Base-by-base conservation (phyloP, 2,329 filamentous ascomycete genomes). In the Xenosphaeropsis pyriputrescens region DNA sequence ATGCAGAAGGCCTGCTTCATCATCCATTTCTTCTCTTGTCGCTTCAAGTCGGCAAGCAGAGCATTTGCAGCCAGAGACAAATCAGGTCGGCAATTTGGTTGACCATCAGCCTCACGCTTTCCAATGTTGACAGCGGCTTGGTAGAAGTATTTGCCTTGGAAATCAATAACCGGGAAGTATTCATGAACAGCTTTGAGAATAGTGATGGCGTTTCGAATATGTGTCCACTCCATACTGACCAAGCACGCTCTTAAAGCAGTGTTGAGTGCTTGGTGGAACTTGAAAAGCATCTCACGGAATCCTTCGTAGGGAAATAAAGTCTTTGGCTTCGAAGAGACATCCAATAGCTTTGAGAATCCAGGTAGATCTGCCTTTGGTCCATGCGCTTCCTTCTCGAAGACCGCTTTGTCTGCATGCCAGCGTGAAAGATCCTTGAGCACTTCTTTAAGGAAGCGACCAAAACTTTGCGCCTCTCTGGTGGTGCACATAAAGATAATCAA, bases 131-230 rank as follows among this genome's bases (percentile, higher is more conserved):
- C 72, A 15, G 84, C 65, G 47, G 82, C 68, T 29, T 70, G 64
- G 22, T 71, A 67, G 43, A 79, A 75, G 46, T 72, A 70, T 30
- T 65, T 67, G 26, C 85, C 91, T 69, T 93, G 89, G 57, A 85
- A 91, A 52, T 93, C 85, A 41, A 96, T 75, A 13, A 79, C 80
- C 4, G 91, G 93, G 67, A 94, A 98, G 50, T 77, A 71, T 36
- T 85, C 76, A 17, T 85, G 72, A 35, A 94, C 69, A 9, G 75
- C 71, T 54, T 91, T 93, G 41, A 98, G 67, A 4, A 96, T 70
- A 41, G 82, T 91, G 47, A 96, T 93, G 33, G 86, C 85, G 55
- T 98, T 98, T 39, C 89, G 79, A 54, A 96, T 93, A 57, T 95
- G 88, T 81, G 95, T 95, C 72, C 91, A 98, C 58, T 96, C 89